Evolutionary conservation across 164 flowering plant genomes (phyloP).

Genomic region (Nelumbo lutea): DNA sequence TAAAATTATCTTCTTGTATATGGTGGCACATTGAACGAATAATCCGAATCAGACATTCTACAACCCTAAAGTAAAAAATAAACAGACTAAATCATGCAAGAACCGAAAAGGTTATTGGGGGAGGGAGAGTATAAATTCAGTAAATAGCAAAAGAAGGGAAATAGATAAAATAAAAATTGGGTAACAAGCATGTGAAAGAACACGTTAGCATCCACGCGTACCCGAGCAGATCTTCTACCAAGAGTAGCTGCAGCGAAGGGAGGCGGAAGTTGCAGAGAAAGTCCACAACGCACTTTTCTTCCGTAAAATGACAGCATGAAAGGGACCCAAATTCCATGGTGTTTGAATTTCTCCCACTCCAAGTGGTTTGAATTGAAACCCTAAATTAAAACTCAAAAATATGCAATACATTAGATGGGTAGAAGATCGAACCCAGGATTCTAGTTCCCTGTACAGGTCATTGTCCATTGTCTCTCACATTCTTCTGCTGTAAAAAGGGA

Average conservation of each 20-base stretch:
- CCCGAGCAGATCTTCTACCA: neutral
- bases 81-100: neutral
- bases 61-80: neutral
- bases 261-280: constrained; percentile 14
- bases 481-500: no score
- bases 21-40: neutral
- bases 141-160: neutral
- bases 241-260: constrained; percentile 8
- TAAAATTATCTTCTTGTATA: neutral
- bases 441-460: no score
- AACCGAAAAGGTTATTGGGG: neutral
- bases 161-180: neutral
- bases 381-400: no score
- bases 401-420: no score
- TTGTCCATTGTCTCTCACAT: no score
- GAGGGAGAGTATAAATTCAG: neutral
- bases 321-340: constrained; percentile 1
- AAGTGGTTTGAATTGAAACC: no score
- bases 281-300: constrained; percentile 8
- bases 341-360: neutral
- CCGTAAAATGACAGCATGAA: constrained; percentile 8
- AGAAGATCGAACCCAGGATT: no score
- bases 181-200: neutral
- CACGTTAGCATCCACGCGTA: constrained; percentile 9
- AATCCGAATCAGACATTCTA: constrained; percentile 1